These are phyloP conservation scores for Penicillium canescens DNA, from an alignment of 495 filamentous ascomycete species.

Conservation along the genomic window DNA sequence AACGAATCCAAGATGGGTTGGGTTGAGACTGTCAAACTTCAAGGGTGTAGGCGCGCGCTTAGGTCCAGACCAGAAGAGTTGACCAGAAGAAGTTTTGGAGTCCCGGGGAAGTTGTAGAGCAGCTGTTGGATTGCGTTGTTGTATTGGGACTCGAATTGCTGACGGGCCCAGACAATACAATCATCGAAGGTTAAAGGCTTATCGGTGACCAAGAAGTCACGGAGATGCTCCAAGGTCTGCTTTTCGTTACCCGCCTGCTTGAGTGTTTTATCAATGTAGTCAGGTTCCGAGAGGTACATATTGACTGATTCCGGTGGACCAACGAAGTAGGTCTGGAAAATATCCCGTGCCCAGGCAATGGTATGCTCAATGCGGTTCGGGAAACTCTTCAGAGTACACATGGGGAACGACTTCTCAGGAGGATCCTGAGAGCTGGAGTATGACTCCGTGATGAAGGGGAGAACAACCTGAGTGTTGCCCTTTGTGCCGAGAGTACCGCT, in stretches of 20 bases:
- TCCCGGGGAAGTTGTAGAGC: constrained; percentile 97
- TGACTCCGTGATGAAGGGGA: constrained; percentile 89
- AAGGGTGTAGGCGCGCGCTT: constrained; percentile 94
- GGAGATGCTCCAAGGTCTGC: constrained; percentile 86
- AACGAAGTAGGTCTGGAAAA: constrained; percentile 92
- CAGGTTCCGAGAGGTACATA: constrained; percentile 86
- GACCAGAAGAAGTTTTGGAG: constrained; percentile 79
- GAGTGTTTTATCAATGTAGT: constrained; percentile 85
- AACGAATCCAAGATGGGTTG: constrained; percentile 83
- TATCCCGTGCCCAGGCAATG: constrained; percentile 94
- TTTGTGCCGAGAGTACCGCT: constrained; percentile 97
- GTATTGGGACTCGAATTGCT: constrained; percentile 94
- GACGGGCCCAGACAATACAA: constrained; percentile 90
- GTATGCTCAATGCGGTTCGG: constrained; percentile 99
- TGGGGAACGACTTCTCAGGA: constrained; percentile 97
- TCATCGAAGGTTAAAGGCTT: constrained; percentile 94
- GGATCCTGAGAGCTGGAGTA: constrained; percentile 99
- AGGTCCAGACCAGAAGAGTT: constrained; percentile 97
- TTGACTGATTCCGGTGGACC: constrained; percentile 94
- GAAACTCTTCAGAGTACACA: constrained; percentile 97
- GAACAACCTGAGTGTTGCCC: constrained; percentile 94
- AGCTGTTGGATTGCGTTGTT: constrained; percentile 97
- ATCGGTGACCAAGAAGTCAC: constrained; percentile 87
- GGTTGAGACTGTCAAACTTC: constrained; percentile 81
- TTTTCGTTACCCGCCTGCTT: constrained; percentile 98